Percentiles rank a stretch among this genome's conserved stretches.
phyloP scores from a whole-genome alignment of 2,329 filamentous ascomycete species.

The Metarhizium anisopliae region DNA sequence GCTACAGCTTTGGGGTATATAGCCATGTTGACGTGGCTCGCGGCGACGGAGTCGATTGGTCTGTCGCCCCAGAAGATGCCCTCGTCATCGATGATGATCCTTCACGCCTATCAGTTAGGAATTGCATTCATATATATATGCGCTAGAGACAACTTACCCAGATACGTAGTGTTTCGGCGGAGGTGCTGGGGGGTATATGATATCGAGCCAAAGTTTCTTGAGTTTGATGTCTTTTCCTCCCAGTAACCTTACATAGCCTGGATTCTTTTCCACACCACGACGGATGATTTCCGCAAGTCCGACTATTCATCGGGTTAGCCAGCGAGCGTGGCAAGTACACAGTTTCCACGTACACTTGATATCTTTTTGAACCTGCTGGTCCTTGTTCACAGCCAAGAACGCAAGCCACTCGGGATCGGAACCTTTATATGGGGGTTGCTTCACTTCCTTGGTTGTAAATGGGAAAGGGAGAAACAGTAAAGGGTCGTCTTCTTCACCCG shows the following conservation, averaged over 20 bases:
- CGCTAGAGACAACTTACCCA: conserved; percentile 37
- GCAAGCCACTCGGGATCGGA: conserved; percentile 55
- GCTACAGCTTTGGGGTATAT: conserved; percentile 46
- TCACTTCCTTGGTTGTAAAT: conserved; percentile 42
- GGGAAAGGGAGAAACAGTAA: conserved; percentile 53
- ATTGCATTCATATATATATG: too few relatives aligned
- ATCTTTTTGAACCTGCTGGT: conserved; percentile 35
- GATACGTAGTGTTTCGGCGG: conserved; percentile 51
- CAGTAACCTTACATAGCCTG: conserved; percentile 28
- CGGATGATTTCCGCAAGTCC: conserved; percentile 25
- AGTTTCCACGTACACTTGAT: conserved; percentile 34
- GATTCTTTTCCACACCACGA: conserved; percentile 30
- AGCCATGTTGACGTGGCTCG: conserved; percentile 35
- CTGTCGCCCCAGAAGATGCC: conserved; percentile 37
- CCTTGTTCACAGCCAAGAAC: conserved; percentile 49
- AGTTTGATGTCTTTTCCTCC: conserved; percentile 40
- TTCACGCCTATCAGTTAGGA: conserved; percentile 16
- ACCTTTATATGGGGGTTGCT: conserved; percentile 41
- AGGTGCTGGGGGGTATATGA: conserved; percentile 49
- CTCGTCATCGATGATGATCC: conserved; percentile 41
- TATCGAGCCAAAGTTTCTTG: conserved; percentile 48
- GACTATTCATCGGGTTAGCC: conserved; percentile 11
- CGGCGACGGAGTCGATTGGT: conserved; percentile 38
- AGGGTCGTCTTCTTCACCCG: conserved; percentile 34
- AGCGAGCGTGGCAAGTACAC: neutral